Evolutionary conservation across 352 stramenopile genomes (phyloP), one percentile per base, ranked within the genome.

Genomic region (Globisporangium nodosum): DNA sequence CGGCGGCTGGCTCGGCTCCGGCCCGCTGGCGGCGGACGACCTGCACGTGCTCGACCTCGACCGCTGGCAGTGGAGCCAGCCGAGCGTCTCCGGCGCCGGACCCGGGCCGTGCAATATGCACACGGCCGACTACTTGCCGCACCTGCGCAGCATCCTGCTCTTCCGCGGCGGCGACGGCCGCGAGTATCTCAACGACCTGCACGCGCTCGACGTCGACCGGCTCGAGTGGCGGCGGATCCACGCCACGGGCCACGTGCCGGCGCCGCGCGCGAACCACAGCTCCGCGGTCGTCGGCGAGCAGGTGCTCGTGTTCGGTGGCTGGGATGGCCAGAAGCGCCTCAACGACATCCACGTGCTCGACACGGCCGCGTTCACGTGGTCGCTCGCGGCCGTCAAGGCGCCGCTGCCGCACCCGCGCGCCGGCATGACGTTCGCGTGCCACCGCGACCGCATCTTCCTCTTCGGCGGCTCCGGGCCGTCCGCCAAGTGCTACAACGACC

Each of bases 261-360:
- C 92, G 33, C 86, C 89, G 50, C 72, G 96, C 9, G 96, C 96
- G 9, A 98, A 98, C 77, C 96, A 99, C 78, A 97, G 87, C 68
- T 97, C 87, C 31, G 90, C 92, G 6, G 63, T 98, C 20, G 71
- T 98, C 6, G 74, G 90, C 33, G 58, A 72, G 40, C 68, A 87
- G 30, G 69, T 99, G 50, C 96, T 98, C 55, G 76, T 99, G 39
- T 99, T 99, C 74, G 96, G 96, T 46, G 94, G 96, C 53, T 99
- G 94, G 94, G 83, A 96, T 61, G 88, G 88, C n/a, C 80, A 83
- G 39, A 81, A 96, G 60, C 75, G 93, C 51, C 78, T 99, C 12
- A 99, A 98, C 70, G 96, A 98, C 71, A 88, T 99, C 55, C 88
- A 98, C 72, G 81, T 98, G 37, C 75, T 99, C n/a, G 83, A 98